phyloP scores from a whole-genome alignment of 805 yeast genomes.

The Kuraishia capsulata region DNA sequence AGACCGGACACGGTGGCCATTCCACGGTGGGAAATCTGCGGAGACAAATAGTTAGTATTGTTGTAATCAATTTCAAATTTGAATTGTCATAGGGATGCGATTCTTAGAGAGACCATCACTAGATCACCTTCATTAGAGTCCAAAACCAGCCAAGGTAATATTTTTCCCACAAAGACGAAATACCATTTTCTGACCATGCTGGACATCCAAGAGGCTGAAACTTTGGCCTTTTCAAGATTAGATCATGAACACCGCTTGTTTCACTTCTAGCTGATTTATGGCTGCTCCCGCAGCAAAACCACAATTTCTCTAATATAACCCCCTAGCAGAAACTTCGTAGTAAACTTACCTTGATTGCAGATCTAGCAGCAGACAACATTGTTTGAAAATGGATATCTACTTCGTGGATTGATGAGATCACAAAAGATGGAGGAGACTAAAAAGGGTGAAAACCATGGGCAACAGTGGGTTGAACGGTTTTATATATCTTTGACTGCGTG shows the following conservation, averaged over 20 bases:
- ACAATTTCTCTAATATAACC: too few relatives aligned
- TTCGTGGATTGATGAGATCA: not conserved
- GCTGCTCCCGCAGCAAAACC: too few relatives aligned
- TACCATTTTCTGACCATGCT: too few relatives aligned
- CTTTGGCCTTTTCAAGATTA: too few relatives aligned
- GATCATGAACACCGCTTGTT: too few relatives aligned
- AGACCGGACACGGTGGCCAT: slow-evolving; percentile 41
- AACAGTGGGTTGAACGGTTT: not conserved
- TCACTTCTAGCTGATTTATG: too few relatives aligned
- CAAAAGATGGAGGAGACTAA: not conserved
- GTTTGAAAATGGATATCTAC: not conserved
- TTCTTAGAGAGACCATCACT: not conserved
- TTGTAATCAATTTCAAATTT: not conserved
- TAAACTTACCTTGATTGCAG: slow-evolving; percentile 1
- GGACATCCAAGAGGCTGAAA: too few relatives aligned
- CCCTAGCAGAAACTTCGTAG: too few relatives aligned
- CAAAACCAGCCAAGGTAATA: too few relatives aligned
- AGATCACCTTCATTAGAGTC: not conserved
- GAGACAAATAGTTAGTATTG: slow-evolving; percentile 13
- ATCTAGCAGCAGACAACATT: slow-evolving; percentile 7
- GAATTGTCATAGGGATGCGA: slow-evolving; percentile 1
- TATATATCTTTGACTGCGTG: too few relatives aligned
- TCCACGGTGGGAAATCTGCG: slow-evolving; percentile 25
- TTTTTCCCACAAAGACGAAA: too few relatives aligned
- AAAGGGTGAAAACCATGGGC: slow-evolving; percentile 1